These are phyloP conservation scores for Circinella umbellata DNA, from an alignment of 371 early-diverging fungal genomes.

Conservation along the genomic window DNA sequence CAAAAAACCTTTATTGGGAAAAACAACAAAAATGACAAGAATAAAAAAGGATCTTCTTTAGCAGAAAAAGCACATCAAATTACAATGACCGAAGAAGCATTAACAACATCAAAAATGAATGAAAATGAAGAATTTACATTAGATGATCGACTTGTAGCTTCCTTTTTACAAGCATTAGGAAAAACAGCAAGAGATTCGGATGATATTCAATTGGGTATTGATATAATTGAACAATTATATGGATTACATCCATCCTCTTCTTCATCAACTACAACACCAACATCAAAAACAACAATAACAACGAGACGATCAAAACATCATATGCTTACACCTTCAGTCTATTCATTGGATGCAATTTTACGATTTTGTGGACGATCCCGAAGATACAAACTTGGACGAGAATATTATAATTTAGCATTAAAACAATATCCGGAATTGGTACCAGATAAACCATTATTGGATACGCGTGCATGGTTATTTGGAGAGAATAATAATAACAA, in stretches of 20 bases:
- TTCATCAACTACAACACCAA: neutral
- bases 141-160: conserved; percentile 28
- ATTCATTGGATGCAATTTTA: conserved; percentile 32
- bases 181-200: conserved; percentile 22
- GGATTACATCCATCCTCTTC: conserved; percentile 27
- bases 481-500: neutral
- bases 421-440: conserved; percentile 27
- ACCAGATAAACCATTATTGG: conserved; percentile 20
- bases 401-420: conserved; percentile 30
- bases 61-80: conserved; percentile 14
- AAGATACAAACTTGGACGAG: conserved; percentile 31
- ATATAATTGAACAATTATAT: conserved; percentile 29
- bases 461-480: conserved; percentile 17
- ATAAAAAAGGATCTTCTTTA: neutral
- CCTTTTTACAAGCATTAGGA: conserved; percentile 28
- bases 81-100: conserved; percentile 19
- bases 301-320: conserved; percentile 14
- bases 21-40: neutral
- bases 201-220: conserved; percentile 25
- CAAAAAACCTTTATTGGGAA: neutral
- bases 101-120: neutral
- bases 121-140: conserved; percentile 11
- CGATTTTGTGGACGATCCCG: conserved; percentile 30
- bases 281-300: neutral
- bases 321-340: conserved; percentile 23